A percentile compares a stretch with the other conserved stretches of the same genome.
Evolutionary conservation across 352 stramenopile genomes (phyloP).

Genomic region (Pythium utonaiense): DNA sequence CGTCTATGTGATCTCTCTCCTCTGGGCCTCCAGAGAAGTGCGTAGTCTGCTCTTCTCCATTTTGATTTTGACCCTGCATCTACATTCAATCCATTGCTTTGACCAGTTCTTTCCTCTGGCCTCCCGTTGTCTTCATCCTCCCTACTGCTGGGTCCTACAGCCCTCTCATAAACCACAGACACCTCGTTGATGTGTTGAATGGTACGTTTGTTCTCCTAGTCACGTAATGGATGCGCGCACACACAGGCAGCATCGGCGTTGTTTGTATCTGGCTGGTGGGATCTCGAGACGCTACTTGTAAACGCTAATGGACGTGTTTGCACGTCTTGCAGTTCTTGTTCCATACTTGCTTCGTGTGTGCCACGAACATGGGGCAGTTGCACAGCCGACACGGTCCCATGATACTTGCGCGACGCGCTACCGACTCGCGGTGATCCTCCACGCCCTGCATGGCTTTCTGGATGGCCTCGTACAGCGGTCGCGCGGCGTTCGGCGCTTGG

Average conservation of each 20-base stretch:
- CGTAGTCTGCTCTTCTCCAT: not conserved
- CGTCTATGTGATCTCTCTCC: not conserved
- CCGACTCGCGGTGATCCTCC: constrained; percentile 44
- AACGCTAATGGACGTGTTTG: constrained; percentile 52
- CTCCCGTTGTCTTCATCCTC: too few relatives aligned
- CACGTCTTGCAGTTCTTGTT: constrained; percentile 72
- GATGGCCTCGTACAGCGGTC: constrained; percentile 73
- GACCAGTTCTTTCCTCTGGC: too few relatives aligned
- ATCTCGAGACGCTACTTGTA: too few relatives aligned
- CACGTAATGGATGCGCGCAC: too few relatives aligned
- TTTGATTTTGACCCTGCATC: not conserved
- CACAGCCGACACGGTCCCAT: constrained; percentile 40
- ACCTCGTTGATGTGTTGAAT: too few relatives aligned
- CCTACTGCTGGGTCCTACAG: too few relatives aligned
- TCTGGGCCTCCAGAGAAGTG: not conserved
- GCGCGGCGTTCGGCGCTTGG: constrained; percentile 44
- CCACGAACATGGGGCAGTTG: constrained; percentile 63
- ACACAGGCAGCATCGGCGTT: too few relatives aligned
- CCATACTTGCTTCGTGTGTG: constrained; percentile 58
- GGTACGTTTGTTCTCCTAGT: too few relatives aligned
- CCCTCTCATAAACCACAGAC: too few relatives aligned
- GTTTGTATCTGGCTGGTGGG: too few relatives aligned
- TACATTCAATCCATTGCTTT: not conserved
- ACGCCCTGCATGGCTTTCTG: constrained; percentile 55
- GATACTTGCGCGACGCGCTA: constrained; percentile 35